A percentile compares a stretch with the other conserved stretches of the same genome.
These are phyloP conservation scores for Neopestalotiopsis sp. DNA, from an alignment of 2,329 filamentous ascomycete species.

Conservation along the genomic window DNA sequence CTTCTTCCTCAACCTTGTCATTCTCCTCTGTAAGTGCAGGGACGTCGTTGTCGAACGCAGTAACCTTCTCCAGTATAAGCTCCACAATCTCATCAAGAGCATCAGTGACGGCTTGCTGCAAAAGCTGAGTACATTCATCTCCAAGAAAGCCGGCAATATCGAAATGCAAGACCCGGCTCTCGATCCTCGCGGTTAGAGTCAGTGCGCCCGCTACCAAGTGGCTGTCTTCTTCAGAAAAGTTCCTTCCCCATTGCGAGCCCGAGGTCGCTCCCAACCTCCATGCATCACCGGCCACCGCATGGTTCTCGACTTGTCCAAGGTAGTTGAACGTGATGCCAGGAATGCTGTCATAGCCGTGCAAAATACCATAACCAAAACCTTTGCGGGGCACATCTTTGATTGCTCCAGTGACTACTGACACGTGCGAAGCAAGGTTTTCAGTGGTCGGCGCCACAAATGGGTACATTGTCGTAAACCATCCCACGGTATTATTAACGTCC, in stretches of 20 bases:
- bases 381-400: not conserved
- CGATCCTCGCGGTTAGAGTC: not conserved
- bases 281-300: not conserved
- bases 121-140: not conserved
- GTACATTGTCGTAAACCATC: conserved; percentile 9
- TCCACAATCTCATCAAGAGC: not conserved
- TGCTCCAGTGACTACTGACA: not conserved
- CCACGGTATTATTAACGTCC: not conserved
- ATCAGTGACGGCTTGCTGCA: not conserved
- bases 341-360: not conserved
- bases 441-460: not conserved
- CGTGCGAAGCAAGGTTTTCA: not conserved
- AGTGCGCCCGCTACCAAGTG: not conserved
- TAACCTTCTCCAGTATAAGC: not conserved
- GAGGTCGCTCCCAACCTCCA: not conserved
- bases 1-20: not conserved
- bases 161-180: not conserved
- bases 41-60: not conserved
- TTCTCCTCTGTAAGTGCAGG: not conserved
- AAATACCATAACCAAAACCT: not conserved
- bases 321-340: not conserved
- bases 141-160: conserved; percentile 1
- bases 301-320: not conserved
- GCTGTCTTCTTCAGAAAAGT: not conserved
- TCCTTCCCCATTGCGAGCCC: not conserved